These are phyloP conservation scores for Cubamyces lactineus DNA, from an alignment of 768 basidiomycete genomes.

Conservation along the genomic window DNA sequence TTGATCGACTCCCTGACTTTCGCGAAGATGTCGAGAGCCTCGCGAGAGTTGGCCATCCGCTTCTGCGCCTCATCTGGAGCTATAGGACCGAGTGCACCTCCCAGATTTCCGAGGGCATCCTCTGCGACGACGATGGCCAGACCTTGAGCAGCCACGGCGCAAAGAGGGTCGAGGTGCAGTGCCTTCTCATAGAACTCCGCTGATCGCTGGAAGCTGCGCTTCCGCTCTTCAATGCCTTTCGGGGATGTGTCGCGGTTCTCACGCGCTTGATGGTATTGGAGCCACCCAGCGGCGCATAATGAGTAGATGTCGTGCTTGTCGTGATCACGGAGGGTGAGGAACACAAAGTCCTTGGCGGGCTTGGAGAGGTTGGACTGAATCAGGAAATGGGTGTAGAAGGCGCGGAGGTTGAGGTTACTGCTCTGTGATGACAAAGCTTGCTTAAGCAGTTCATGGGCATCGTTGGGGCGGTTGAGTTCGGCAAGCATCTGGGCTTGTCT, in stretches of 20 bases:
- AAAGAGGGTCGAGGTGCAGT: constrained; percentile 77
- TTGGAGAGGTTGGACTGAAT: constrained; percentile 72
- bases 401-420: constrained; percentile 83
- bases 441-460: constrained; percentile 88
- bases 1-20: constrained; percentile 88
- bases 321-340: constrained; percentile 80
- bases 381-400: constrained; percentile 93
- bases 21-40: constrained; percentile 87
- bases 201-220: constrained; percentile 74
- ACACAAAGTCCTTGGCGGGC: constrained; percentile 88
- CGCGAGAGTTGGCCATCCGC: constrained; percentile 73
- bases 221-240: constrained; percentile 68
- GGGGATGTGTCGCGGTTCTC: constrained; percentile 72
- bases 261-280: constrained; percentile 83
- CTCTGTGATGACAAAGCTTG: constrained; percentile 82
- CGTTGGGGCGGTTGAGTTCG: constrained; percentile 68
- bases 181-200: constrained; percentile 96
- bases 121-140: constrained; percentile 94
- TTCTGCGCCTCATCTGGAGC: constrained; percentile 64
- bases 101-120: constrained; percentile 76
- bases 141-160: constrained; percentile 94
- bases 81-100: constrained; percentile 48
- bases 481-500: constrained; percentile 84
- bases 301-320: constrained; percentile 91
- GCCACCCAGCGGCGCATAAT: constrained; percentile 86